Base-by-base conservation (phyloP, 2,329 filamentous ascomycete genomes). In the Paraconiothyrium brasiliense region DNA sequence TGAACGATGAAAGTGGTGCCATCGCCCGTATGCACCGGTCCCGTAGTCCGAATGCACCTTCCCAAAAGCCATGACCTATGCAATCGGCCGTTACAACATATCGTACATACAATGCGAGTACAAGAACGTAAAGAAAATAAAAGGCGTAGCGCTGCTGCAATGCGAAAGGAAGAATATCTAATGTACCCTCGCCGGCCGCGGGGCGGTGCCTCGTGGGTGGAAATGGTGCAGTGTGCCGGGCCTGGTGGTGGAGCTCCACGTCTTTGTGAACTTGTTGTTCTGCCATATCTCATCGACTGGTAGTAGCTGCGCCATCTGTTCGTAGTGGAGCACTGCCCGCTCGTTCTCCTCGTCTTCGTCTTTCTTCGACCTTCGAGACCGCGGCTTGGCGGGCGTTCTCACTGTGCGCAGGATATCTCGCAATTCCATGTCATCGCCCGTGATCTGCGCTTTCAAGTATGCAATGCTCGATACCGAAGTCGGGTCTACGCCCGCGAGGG, bases 361-460 rank as follows among this genome's bases (percentile, higher is more conserved):
- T 44, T 4, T 54, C 58, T 58, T 52, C 43, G 58, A 52, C 6
- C 49, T 34, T 54, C 52, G 22, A 2, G 35, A 14, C 9, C 46
- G 49, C 8, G 64, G 58, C 6, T 68, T 61, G 6, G 65, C 62
- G 0, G 69, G 60, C 0, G 61, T 27, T 1, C 63, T 61, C 1
- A 71, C 39, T 8, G 89, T 85, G 64, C 87, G 90, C 67, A 96
- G 78, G 44, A 97, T 89, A 0, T 90, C 85, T 13, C 84, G 84
- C 1, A 98, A 82, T 74, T 97, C 94, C 32, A 86, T 80, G 46
- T 96, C 92, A 57, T 89, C 84, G 37, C 84, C 86, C 6, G 89
- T 87, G 68, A 97, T 95, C 78, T 99, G 95, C 0, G 95, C 94
- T 70, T 87, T 90, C 54, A 98, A 85, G 74, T 95, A 95, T 9